Evolutionary conservation across 495 filamentous ascomycete species (phyloP).

Genomic region (Melanomma pulvis-pyrius): DNA sequence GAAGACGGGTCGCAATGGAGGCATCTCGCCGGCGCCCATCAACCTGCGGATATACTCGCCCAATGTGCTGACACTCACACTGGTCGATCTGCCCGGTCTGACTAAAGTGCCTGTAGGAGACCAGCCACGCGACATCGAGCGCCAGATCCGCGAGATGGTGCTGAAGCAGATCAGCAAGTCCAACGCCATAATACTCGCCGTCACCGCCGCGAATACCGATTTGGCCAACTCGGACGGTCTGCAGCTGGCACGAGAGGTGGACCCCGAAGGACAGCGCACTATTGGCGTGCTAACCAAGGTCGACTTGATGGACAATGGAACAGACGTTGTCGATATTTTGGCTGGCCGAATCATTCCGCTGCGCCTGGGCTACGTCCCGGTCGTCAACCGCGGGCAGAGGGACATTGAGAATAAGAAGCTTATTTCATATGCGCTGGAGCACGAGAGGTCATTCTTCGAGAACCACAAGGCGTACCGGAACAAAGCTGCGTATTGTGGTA

Average conservation of each 20-base stretch:
- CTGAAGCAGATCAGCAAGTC: slow-evolving; percentile 97
- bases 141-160: slow-evolving; percentile 97
- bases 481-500: slow-evolving; percentile 98
- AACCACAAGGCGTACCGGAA: slow-evolving; percentile 98
- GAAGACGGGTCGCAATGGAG: slow-evolving; percentile 95
- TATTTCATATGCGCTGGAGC: slow-evolving; percentile 90
- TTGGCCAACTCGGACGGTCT: slow-evolving; percentile 97
- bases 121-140: slow-evolving; percentile 97
- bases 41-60: slow-evolving; percentile 97
- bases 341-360: slow-evolving; percentile 97
- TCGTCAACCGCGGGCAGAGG: slow-evolving; percentile 97
- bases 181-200: slow-evolving; percentile 96
- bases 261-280: slow-evolving; percentile 96
- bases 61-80: slow-evolving; percentile 94
- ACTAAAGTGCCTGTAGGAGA: slow-evolving; percentile 98
- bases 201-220: slow-evolving; percentile 96
- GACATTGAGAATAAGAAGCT: slow-evolving; percentile 97
- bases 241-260: slow-evolving; percentile 95
- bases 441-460: slow-evolving; percentile 97
- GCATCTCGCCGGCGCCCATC: slow-evolving; percentile 94
- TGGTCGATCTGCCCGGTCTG: slow-evolving; percentile 95
- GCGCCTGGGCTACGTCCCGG: slow-evolving; percentile 94
- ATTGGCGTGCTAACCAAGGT: slow-evolving; percentile 99
- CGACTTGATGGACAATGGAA: slow-evolving; percentile 99
- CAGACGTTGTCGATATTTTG: slow-evolving; percentile 98